Evolutionary conservation across 139 green algal genomes (phyloP).

Genomic region (Chlamydomonas sp.): DNA sequence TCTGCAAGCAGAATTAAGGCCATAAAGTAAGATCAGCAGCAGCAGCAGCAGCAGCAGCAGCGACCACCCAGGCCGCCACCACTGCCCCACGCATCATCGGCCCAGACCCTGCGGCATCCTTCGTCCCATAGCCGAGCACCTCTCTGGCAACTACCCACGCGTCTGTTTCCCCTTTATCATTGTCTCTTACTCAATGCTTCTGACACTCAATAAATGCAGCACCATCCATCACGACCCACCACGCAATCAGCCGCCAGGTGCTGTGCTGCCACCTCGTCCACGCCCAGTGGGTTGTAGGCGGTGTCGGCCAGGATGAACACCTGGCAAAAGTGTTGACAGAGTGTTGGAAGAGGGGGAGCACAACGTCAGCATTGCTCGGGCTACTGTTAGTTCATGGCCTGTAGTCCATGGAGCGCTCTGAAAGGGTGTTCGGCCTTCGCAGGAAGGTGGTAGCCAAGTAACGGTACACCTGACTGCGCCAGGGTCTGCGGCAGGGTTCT

Average conservation of each 20-base stretch:
- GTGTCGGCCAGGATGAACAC: constrained; percentile 86
- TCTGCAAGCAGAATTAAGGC: no score
- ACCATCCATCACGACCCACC: constrained; percentile 45
- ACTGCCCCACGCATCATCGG: no score
- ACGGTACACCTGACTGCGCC: no score
- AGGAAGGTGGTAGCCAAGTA: neutral
- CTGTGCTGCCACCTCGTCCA: constrained; percentile 86
- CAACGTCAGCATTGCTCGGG: neutral
- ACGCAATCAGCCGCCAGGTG: constrained; percentile 83
- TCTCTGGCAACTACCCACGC: no score
- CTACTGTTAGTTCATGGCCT: neutral
- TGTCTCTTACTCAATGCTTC: neutral
- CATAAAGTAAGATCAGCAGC: no score
- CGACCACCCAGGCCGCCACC: no score
- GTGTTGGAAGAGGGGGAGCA: neutral
- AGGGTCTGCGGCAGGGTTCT: no score
- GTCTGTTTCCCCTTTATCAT: neutral
- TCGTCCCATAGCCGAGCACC: no score
- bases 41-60: no score
- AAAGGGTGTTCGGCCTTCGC: neutral
- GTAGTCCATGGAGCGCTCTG: no score
- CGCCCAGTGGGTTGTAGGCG: constrained; percentile 82
- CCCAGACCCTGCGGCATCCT: no score
- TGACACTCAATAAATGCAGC: neutral
- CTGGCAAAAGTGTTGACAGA: constrained; percentile 43